Conservation (phyloP, 148 eudicot genomes). For the Amaranthus hypochondriacus region DNA sequence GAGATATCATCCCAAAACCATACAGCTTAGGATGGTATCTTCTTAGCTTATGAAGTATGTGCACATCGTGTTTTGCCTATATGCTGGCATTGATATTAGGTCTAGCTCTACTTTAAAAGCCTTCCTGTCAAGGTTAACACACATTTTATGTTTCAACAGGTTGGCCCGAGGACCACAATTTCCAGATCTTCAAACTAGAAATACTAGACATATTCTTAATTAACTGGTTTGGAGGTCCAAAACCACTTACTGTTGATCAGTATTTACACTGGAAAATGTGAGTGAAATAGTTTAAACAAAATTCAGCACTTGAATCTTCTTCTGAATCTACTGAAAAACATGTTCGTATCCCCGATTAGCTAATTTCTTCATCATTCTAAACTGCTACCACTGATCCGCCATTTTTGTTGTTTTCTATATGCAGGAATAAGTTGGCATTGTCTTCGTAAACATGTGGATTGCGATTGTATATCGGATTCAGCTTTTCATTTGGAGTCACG, state of each 20-base stretch:
- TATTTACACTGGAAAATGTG: slow-evolving; percentile 56
- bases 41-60: no score
- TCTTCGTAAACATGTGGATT: neutral
- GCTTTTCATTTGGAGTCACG: neutral
- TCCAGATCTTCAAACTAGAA: slow-evolving; percentile 64
- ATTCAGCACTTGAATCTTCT: neutral
- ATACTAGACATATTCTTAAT: slow-evolving; percentile 67
- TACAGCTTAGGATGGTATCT: no score
- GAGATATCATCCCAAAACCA: neutral
- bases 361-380: neutral
- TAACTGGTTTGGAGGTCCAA: slow-evolving; percentile 85
- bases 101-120: neutral
- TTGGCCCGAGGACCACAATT: slow-evolving; percentile 79
- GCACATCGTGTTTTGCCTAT: no score
- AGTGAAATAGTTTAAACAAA: slow-evolving; percentile 18
- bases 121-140: neutral
- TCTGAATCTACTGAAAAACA: neutral
- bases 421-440: slow-evolving; percentile 13
- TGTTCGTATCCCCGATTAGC: neutral
- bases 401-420: neutral
- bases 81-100: neutral
- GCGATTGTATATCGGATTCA: neutral
- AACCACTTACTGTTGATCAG: slow-evolving; percentile 80
- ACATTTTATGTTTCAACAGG: slow-evolving; percentile 33
- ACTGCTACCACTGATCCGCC: neutral